Evolutionary conservation across 1,139 yeast genomes (phyloP).

Genomic region (Hanseniaspora uvarum): DNA sequence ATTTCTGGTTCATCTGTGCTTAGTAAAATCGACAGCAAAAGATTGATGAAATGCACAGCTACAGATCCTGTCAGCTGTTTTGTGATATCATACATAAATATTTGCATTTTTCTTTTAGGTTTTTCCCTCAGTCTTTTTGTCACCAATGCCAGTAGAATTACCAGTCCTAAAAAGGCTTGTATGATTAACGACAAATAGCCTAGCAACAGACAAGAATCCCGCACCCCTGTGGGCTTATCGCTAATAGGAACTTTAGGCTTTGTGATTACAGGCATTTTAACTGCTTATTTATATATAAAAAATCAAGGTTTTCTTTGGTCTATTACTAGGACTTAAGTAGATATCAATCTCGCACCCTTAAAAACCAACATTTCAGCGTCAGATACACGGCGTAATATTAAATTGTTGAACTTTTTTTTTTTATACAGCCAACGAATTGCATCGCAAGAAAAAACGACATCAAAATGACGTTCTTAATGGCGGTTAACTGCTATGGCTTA

Average conservation of each 20-base stretch:
- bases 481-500: neutral
- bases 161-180: conserved; percentile 57
- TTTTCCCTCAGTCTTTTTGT: conserved; percentile 67
- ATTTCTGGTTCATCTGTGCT: conserved; percentile 18
- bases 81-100: conserved; percentile 83
- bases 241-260: conserved; percentile 1
- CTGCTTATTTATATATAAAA: neutral
- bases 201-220: conserved; percentile 44
- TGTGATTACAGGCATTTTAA: neutral
- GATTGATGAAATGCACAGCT: conserved; percentile 71
- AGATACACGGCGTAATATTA: neutral
- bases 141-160: conserved; percentile 65
- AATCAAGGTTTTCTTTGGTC: neutral
- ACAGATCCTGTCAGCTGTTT: conserved; percentile 83
- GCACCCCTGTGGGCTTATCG: neutral
- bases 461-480: neutral
- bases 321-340: neutral
- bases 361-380: neutral
- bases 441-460: neutral
- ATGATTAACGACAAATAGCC: conserved; percentile 64
- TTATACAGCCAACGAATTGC: neutral
- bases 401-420: neutral
- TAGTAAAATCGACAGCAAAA: conserved; percentile 57
- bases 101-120: conserved; percentile 78
- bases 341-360: neutral